Percentiles rank a stretch among this genome's conserved stretches.
Conservation (phyloP, 1,139 yeast species). For the Suhomyces bokatorum region DNA sequence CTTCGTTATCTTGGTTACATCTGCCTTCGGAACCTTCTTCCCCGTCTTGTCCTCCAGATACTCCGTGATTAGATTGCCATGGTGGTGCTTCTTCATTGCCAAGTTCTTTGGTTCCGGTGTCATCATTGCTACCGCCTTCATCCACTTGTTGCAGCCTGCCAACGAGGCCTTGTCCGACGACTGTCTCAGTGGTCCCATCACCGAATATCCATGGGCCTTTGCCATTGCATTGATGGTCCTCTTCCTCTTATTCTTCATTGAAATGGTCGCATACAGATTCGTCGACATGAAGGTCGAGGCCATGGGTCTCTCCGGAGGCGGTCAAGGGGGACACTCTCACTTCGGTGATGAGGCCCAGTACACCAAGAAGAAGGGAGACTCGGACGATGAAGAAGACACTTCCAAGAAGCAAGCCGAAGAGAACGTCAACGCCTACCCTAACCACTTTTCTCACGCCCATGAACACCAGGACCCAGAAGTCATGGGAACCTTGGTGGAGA, state of each 20-base stretch:
- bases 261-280: constrained; percentile 53
- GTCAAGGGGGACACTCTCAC: constrained; percentile 44
- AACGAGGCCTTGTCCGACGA: constrained; percentile 50
- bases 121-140: constrained; percentile 84
- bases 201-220: constrained; percentile 63
- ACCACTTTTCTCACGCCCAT: constrained; percentile 49
- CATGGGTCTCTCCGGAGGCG: constrained; percentile 16
- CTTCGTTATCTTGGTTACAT: constrained; percentile 63
- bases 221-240: constrained; percentile 60
- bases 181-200: constrained; percentile 59
- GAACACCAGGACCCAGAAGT: constrained; percentile 58
- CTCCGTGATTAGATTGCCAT: constrained; percentile 54
- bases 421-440: constrained; percentile 30
- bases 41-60: constrained; percentile 59
- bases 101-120: constrained; percentile 93
- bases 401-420: constrained; percentile 17
- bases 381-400: constrained; percentile 18
- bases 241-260: constrained; percentile 54
- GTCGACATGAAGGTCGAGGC: constrained; percentile 40
- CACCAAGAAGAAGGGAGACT: constrained; percentile 23
- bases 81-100: constrained; percentile 66
- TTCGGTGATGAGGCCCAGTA: constrained; percentile 45
- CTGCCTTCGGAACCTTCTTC: constrained; percentile 59
- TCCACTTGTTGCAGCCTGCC: constrained; percentile 83
- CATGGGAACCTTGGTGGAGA: constrained; percentile 41